phyloP scores from a whole-genome alignment of 768 basidiomycete genomes.

The Ephemerocybe angulata region DNA sequence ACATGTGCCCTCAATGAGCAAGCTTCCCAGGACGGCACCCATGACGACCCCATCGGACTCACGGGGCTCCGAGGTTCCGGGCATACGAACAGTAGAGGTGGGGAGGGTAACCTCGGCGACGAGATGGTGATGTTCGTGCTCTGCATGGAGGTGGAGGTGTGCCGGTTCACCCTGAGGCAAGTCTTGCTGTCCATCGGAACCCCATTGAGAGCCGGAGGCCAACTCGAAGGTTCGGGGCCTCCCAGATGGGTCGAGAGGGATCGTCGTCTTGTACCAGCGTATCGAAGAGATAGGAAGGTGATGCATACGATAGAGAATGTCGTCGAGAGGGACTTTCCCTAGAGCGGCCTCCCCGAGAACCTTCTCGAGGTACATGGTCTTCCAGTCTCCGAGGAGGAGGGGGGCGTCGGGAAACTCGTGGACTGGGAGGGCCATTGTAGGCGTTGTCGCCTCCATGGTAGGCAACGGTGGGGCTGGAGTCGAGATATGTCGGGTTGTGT shows the following conservation, averaged over 20 bases:
- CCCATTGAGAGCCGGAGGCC: conserved; percentile 1
- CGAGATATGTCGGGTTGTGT: background rate
- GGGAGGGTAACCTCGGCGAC: background rate
- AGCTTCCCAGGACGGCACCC: background rate
- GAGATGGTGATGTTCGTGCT: conserved; percentile 1
- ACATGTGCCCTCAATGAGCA: conserved; percentile 8
- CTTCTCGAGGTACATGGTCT: background rate
- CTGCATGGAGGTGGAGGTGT: background rate
- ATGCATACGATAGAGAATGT: background rate
- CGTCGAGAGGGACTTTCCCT: background rate
- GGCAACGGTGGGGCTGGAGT: background rate
- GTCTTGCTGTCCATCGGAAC: background rate
- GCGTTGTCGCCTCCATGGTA: background rate
- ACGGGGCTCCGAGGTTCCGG: background rate
- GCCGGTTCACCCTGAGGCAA: background rate
- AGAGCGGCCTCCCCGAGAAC: background rate
- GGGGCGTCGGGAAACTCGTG: conserved; percentile 8
- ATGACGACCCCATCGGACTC: background rate
- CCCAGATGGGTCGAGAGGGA: background rate
- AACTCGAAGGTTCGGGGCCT: background rate
- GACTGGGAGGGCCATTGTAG: background rate
- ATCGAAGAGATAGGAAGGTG: conserved; percentile 1
- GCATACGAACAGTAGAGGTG: background rate
- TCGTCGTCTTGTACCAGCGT: background rate
- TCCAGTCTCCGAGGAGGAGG: background rate